Evolutionary conservation across 768 basidiomycete species (phyloP).

Genomic region (Mycena leptocephala): DNA sequence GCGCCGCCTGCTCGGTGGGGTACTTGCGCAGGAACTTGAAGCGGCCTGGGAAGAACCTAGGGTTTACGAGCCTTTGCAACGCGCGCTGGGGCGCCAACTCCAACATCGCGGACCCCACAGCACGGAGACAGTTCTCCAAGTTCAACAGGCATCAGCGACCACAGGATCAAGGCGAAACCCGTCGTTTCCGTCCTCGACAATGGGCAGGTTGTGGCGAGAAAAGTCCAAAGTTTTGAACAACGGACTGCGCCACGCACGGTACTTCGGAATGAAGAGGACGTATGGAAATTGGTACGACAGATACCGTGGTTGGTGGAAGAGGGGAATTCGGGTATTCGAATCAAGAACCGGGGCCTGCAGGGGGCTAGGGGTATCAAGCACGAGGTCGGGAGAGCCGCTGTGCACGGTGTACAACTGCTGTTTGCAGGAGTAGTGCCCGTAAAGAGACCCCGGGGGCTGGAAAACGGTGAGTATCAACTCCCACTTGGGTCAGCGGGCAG

Average conservation of each 20-base stretch:
- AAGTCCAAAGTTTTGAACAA: neutral
- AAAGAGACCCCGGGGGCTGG: too few relatives aligned
- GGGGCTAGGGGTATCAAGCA: too few relatives aligned
- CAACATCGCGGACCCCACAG: neutral
- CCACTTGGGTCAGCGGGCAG: too few relatives aligned
- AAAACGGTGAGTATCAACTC: too few relatives aligned
- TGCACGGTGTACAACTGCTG: too few relatives aligned
- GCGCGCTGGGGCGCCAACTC: neutral
- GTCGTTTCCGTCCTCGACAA: neutral
- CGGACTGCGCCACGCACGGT: neutral
- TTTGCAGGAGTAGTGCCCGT: too few relatives aligned
- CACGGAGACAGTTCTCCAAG: neutral
- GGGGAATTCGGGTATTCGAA: too few relatives aligned
- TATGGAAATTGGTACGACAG: neutral
- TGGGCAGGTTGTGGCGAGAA: neutral
- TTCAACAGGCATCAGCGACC: neutral
- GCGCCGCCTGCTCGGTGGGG: neutral
- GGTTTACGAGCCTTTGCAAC: neutral
- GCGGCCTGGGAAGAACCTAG: slow-evolving; percentile 2
- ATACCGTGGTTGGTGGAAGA: neutral
- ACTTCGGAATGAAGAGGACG: neutral
- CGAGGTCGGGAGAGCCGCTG: too few relatives aligned
- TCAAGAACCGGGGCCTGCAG: too few relatives aligned
- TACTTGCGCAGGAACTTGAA: neutral
- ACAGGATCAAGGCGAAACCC: neutral